Evolutionary conservation across 805 yeast species (phyloP).

Genomic region (Candida montana): DNA sequence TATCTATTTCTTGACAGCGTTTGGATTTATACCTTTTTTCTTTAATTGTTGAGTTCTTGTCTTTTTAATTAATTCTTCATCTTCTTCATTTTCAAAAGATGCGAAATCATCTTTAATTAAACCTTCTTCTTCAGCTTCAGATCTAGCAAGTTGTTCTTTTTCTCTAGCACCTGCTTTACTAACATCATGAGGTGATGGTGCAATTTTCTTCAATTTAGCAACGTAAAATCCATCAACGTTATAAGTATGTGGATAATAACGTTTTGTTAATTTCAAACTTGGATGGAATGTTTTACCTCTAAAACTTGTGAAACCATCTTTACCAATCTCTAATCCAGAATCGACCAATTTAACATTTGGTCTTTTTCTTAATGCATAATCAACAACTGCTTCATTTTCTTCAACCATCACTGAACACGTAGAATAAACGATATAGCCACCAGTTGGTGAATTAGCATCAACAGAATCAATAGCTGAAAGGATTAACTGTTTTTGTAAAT

Average conservation of each 20-base stretch:
- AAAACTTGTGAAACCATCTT: conserved; percentile 89
- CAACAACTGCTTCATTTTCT: conserved; percentile 98
- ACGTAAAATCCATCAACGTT: conserved; percentile 98
- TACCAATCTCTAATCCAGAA: conserved; percentile 88
- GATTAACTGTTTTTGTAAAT: conserved; percentile 88
- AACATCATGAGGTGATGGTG: conserved; percentile 78
- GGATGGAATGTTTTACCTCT: conserved; percentile 89
- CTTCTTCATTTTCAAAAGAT: conserved; percentile 62
- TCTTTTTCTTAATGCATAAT: conserved; percentile 91
- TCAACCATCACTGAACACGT: conserved; percentile 98
- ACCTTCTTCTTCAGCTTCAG: conserved; percentile 73
- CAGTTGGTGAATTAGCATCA: conserved; percentile 85
- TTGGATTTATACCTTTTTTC: conserved; percentile 72
- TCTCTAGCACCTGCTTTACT: conserved; percentile 86
- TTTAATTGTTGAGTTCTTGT: conserved; percentile 59
- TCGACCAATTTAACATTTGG: conserved; percentile 95
- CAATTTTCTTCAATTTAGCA: conserved; percentile 91
- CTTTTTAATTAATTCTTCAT: conserved; percentile 63
- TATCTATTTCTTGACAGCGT: conserved; percentile 24
- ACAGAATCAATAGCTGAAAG: conserved; percentile 96
- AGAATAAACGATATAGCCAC: conserved; percentile 93
- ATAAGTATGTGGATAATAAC: conserved; percentile 97
- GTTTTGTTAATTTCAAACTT: conserved; percentile 72
- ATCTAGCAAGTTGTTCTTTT: conserved; percentile 75
- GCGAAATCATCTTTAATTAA: conserved; percentile 85